Conservation (phyloP, 2,329 filamentous ascomycete species). For the Colletotrichum horii region DNA sequence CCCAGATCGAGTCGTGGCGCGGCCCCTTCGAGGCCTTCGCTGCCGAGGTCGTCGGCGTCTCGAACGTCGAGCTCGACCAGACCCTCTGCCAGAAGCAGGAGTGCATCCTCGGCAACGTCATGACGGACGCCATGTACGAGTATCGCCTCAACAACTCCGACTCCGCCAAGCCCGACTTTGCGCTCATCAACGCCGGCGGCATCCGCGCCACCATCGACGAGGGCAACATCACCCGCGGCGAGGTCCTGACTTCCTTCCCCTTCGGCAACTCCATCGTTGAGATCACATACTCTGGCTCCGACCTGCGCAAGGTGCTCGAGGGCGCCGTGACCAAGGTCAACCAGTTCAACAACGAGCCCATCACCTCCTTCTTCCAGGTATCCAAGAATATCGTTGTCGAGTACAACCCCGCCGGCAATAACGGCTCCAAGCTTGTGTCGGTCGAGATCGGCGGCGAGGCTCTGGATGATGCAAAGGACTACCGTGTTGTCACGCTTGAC, state of each 20-base stretch:
- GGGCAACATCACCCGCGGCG: constrained; percentile 66
- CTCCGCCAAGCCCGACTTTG: constrained; percentile 54
- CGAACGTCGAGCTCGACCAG: constrained; percentile 63
- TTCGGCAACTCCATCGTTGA: constrained; percentile 71
- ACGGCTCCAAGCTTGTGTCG: constrained; percentile 56
- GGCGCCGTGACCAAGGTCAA: constrained; percentile 61
- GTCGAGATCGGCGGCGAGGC: constrained; percentile 54
- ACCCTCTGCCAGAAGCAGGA: constrained; percentile 61
- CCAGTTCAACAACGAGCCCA: constrained; percentile 54
- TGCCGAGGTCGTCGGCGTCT: constrained; percentile 59
- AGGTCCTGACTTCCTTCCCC: constrained; percentile 68
- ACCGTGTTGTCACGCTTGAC: constrained; percentile 66
- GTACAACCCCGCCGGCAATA: constrained; percentile 58
- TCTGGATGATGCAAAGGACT: constrained; percentile 52
- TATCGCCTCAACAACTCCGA: constrained; percentile 57
- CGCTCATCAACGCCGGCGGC: constrained; percentile 68
- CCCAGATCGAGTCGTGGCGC: constrained; percentile 63
- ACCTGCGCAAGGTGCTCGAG: constrained; percentile 63
- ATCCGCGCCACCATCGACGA: constrained; percentile 67
- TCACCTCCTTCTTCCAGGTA: constrained; percentile 67
- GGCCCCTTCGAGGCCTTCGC: constrained; percentile 66
- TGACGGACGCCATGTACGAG: constrained; percentile 64
- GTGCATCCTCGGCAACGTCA: constrained; percentile 62
- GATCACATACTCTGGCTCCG: constrained; percentile 54
- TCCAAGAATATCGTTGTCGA: constrained; percentile 60